A percentile compares a stretch with the other conserved stretches of the same genome.
Conservation (phyloP, 768 basidiomycete genomes). For the Hebeloma cylindrosporum region DNA sequence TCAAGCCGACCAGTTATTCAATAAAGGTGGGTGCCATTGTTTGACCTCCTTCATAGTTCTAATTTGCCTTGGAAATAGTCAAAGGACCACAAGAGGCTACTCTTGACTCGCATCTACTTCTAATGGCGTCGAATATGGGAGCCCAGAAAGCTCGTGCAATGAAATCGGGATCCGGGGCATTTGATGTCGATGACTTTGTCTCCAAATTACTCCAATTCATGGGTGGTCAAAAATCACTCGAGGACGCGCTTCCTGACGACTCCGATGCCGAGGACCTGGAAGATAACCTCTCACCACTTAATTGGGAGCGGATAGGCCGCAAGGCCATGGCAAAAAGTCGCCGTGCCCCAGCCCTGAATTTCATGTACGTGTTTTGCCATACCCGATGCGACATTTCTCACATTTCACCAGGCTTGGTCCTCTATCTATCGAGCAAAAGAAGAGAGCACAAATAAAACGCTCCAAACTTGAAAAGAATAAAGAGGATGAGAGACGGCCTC, state of each 20-base stretch:
- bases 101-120: constrained; percentile 81
- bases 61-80: too few species aligned
- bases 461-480: constrained; percentile 71
- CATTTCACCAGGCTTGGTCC: constrained; percentile 81
- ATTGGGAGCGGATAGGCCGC: constrained; percentile 88
- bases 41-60: too few species aligned
- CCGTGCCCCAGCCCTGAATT: constrained; percentile 78
- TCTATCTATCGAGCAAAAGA: constrained; percentile 82
- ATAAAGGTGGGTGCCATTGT: constrained; percentile 47
- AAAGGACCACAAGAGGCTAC: constrained; percentile 86
- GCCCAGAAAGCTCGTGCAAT: constrained; percentile 89
- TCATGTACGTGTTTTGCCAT: constrained; percentile 62
- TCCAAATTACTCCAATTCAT: constrained; percentile 70
- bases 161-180: constrained; percentile 84
- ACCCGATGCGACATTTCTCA: constrained; percentile 15
- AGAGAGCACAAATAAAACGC: constrained; percentile 58
- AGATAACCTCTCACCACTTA: constrained; percentile 47
- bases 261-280: constrained; percentile 54
- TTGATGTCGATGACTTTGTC: constrained; percentile 92
- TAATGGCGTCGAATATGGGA: constrained; percentile 74
- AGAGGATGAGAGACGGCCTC: constrained; percentile 66
- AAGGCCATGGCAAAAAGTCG: constrained; percentile 79
- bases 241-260: constrained; percentile 45
- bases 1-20: constrained; percentile 60
- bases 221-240: constrained; percentile 60